Percentiles rank a stretch among this genome's conserved stretches.
Evolutionary conservation across 306 rosid species (phyloP).

Genomic region (Vigna angularis): DNA sequence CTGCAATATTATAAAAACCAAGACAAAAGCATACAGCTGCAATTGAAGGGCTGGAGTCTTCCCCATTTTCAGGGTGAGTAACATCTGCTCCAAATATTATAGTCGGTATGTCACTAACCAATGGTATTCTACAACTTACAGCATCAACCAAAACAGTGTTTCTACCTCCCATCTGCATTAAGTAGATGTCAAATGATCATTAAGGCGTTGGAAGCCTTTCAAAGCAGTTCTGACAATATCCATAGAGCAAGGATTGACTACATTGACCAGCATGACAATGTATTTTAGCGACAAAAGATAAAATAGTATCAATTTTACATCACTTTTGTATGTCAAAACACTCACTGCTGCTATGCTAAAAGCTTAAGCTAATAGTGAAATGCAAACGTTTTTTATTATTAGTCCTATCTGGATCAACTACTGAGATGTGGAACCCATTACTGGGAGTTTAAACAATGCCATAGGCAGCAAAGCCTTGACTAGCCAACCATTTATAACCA

Average conservation of each 20-base stretch:
- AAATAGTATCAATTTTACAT: background rate
- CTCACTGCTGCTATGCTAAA: background rate
- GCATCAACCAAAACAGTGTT: slow-evolving; percentile 94
- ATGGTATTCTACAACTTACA: slow-evolving; percentile 79
- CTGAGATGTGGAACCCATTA: slow-evolving; percentile 1
- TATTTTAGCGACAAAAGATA: background rate
- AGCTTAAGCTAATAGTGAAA: background rate
- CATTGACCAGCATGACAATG: background rate
- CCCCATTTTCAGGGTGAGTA: slow-evolving; percentile 97
- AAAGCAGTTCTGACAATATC: background rate
- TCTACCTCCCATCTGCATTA: slow-evolving; percentile 95
- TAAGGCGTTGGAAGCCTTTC: slow-evolving; percentile 1
- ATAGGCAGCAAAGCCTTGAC: background rate
- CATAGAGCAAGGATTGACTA: background rate
- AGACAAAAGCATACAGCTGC: slow-evolving; percentile 76
- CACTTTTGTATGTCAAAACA: background rate
- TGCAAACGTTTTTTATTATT: background rate
- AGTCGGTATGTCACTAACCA: slow-evolving; percentile 92
- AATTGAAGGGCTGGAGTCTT: slow-evolving; percentile 96
- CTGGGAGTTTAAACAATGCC: too few species aligned
- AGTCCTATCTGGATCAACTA: background rate
- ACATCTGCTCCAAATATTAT: slow-evolving; percentile 98
- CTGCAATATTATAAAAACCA: background rate
- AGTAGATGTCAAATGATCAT: slow-evolving; percentile 29
- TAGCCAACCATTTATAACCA: slow-evolving; percentile 2